Evolutionary conservation across 108 stramenopile species (phyloP).

Genomic region (Cylindrotheca closterium): DNA sequence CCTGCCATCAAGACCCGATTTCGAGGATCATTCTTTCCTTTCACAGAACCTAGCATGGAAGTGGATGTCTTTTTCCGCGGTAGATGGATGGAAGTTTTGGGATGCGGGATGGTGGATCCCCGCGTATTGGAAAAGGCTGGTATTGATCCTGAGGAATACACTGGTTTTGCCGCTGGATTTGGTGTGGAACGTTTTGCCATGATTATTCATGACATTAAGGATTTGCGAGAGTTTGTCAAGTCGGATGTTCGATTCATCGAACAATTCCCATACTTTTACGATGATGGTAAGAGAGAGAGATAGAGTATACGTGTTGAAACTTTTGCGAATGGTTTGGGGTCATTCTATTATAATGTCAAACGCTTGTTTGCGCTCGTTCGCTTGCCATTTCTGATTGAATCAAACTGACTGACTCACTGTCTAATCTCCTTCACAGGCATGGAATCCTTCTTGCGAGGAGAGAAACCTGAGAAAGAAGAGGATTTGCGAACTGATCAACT

Average conservation of each 20-base stretch:
- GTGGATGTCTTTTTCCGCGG: slow-evolving; percentile 91
- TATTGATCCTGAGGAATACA: slow-evolving; percentile 54
- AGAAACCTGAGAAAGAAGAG: not conserved
- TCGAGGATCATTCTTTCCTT: slow-evolving; percentile 92
- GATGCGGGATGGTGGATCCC: slow-evolving; percentile 92
- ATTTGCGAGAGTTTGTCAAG: slow-evolving; percentile 94
- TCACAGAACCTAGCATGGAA: slow-evolving; percentile 93
- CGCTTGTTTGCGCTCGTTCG: too few species aligned
- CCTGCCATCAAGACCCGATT: slow-evolving; percentile 74
- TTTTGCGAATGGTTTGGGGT: not conserved
- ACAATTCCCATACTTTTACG: slow-evolving; percentile 73
- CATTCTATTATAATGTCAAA: not conserved
- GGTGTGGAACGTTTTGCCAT: slow-evolving; percentile 96
- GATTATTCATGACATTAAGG: slow-evolving; percentile 94
- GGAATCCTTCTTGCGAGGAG: slow-evolving; percentile 28
- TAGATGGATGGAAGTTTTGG: slow-evolving; percentile 96
- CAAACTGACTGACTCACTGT: not conserved
- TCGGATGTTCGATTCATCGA: slow-evolving; percentile 84
- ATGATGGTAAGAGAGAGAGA: slow-evolving; percentile 22
- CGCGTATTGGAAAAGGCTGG: slow-evolving; percentile 78
- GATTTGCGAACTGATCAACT: slow-evolving; percentile 14
- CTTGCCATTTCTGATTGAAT: too few species aligned
- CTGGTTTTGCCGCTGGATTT: slow-evolving; percentile 95
- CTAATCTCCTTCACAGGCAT: slow-evolving; percentile 14
- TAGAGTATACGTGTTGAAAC: not conserved